Evolutionary conservation across 192 early-diverging fungal genomes (phyloP), one percentile per base, ranked within the genome.

Genomic region (Lobosporangium transversale): DNA sequence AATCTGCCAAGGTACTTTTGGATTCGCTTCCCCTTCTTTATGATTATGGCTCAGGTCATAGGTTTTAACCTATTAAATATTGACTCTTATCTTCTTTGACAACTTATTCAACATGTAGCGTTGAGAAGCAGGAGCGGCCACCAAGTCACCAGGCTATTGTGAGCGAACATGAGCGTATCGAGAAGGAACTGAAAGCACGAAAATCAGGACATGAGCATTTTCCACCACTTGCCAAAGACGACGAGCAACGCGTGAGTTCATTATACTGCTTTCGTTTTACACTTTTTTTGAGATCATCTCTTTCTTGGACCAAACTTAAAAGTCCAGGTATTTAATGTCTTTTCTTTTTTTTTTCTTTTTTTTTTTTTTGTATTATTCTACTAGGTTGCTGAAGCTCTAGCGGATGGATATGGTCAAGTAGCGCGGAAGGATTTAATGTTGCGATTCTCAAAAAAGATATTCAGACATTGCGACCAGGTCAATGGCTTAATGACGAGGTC

Each of bases 401-500:
- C 58, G 4, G 51, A 58, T 32, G 71, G 71, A 49, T 17, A 60
- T 20, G 64, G 58, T 32, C 40, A 42, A n/a, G 80, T 91, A 8
- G 79, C n/a, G n/a, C 66, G 0, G 66, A 85, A 1, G 81, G 65
- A 1, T 89, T 88, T 60, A 91, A 91, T 40, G 80, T 92, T n/a
- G 81, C 86, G 0, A 58, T 94, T 1, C 62, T 52, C 6, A 79
- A 79, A 8, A 73, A 63, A 24, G 95, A 97, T 48, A 81, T 98
- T 15, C 58, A 66, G 18, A 97, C 94, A 18, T 74, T 98, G 51
- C 50, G 71, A 15, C 85, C 85, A 36, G 87, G 91, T 23, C 66
- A 81, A 20, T 98, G 97, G 97, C 83, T 98, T 9, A 97, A 98
- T 74, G 97, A 98, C 74, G 94, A 97, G 67, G 95, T 95, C 21